Base-by-base conservation (phyloP, 2,329 filamentous ascomycete genomes). In the Botrytis aclada region DNA sequence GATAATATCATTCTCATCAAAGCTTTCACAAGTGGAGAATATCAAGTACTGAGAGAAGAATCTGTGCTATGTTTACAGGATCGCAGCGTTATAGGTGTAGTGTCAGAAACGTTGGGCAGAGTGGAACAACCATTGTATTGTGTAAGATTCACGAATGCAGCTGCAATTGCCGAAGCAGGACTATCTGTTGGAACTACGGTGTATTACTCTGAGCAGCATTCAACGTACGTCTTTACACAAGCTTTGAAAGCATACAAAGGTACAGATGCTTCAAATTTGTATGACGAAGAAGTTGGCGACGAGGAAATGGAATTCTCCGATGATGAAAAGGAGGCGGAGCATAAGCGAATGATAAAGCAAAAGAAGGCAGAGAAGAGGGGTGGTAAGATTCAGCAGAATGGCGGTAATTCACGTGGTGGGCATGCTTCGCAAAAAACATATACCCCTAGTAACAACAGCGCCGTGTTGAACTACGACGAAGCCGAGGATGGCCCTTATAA, bases 241-340 rank as follows among this genome's bases (percentile, higher is more conserved):
- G 89, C 91, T 10, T 84, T 98, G 73, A 92, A 92, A 82, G 87
- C 86, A 70, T 81, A 92, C 79, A 98, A 97, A 83, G 94, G 94
- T 74, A 96, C 94, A 16, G 96, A 99, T 82, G 95, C 96, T 14
- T 97, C 94, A 69, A 98, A 98, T 80, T 87, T 97, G 71, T 92
- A 97, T 82, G 96, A 98, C 77, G 96, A 99, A 81, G 95, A 98
- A 83, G 88, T 94, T 12, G 90, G 84, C 25, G 91, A 92, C 45
- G 93, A 97, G 54, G 95, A 98, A 81, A 88, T 94, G 77, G 96
- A 98, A 80, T 98, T 98, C 81, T 98, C 95, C 0, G 96, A 99
- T 77, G 96, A 99, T 79, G 96, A 99, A 83, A 92, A 93, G 77
- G 96, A 99, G 82, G 92, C 92, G 12, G 93, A 94, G 78, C 89